Evolutionary conservation across 305 asterid genomes (phyloP).

Genomic region (Lippia alba): DNA sequence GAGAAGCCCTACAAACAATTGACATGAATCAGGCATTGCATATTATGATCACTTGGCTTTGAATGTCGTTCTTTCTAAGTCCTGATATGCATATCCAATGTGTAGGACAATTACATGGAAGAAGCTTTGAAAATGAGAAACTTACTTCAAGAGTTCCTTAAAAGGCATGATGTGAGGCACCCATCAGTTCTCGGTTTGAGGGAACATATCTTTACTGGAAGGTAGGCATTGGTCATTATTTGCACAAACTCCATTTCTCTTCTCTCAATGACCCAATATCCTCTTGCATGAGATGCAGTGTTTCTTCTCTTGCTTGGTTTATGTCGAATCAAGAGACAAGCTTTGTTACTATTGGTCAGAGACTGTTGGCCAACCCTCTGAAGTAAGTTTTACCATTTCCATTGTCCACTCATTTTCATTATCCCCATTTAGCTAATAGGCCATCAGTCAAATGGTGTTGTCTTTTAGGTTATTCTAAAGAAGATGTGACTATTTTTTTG

Average conservation of each 20-base stretch:
- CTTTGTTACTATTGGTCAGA: constrained; percentile 96
- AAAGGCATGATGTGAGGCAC: constrained; percentile 85
- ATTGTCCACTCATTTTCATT: too few relatives aligned
- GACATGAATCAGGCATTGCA: constrained; percentile 95
- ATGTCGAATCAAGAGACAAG: constrained; percentile 99
- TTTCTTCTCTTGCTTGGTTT: constrained; percentile 99
- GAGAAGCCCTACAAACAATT: constrained; percentile 97
- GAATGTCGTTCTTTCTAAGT: constrained; percentile 29
- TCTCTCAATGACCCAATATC: constrained; percentile 21
- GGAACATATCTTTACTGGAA: constrained; percentile 99
- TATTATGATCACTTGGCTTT: constrained; percentile 32
- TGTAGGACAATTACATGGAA: constrained; percentile 98
- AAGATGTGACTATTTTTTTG: too few relatives aligned
- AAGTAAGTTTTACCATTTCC: constrained; percentile 63
- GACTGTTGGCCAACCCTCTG: constrained; percentile 92
- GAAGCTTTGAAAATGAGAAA: constrained; percentile 99
- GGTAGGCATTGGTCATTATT: constrained; percentile 50
- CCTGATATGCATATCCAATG: constrained; percentile 37
- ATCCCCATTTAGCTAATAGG: neutral
- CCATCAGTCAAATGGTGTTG: too few relatives aligned
- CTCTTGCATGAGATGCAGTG: constrained; percentile 64
- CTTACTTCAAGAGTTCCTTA: constrained; percentile 93
- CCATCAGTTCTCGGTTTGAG: constrained; percentile 96
- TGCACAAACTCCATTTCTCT: constrained; percentile 17
- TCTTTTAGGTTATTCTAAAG: too few relatives aligned